These are phyloP conservation scores for Coprinopsis strossmayeri DNA, from an alignment of 768 basidiomycete species.

Conservation along the genomic window DNA sequence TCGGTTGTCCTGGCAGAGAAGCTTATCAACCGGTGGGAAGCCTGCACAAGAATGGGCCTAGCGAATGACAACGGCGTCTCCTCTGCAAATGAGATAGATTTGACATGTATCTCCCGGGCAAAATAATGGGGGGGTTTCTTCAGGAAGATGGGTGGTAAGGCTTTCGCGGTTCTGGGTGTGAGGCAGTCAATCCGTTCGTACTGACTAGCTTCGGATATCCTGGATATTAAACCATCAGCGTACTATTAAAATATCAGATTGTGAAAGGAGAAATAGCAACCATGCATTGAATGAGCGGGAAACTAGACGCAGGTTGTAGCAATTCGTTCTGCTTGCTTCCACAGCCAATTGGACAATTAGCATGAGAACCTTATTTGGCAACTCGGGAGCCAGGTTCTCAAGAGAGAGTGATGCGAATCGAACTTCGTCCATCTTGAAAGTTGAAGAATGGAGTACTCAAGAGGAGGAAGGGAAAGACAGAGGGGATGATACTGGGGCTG, in stretches of 20 bases:
- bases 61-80: not conserved
- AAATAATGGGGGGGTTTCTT: not conserved
- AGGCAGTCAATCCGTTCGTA: not conserved
- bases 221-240: not conserved
- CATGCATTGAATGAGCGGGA: not conserved
- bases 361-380: no score
- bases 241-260: not conserved
- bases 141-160: not conserved
- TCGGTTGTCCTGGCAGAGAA: not conserved
- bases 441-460: no score
- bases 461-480: no score
- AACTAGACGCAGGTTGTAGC: not conserved
- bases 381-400: no score
- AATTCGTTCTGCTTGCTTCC: not conserved
- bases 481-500: no score
- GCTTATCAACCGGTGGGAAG: not conserved
- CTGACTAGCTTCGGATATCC: not conserved
- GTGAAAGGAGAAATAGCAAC: not conserved
- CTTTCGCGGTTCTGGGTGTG: not conserved
- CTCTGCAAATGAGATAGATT: not conserved
- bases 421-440: no score
- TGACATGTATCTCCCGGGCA: not conserved
- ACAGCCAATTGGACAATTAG: not conserved
- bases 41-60: not conserved
- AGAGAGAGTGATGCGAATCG: no score